phyloP scores from a whole-genome alignment of 768 basidiomycete genomes.

The Mycena belliarum region DNA sequence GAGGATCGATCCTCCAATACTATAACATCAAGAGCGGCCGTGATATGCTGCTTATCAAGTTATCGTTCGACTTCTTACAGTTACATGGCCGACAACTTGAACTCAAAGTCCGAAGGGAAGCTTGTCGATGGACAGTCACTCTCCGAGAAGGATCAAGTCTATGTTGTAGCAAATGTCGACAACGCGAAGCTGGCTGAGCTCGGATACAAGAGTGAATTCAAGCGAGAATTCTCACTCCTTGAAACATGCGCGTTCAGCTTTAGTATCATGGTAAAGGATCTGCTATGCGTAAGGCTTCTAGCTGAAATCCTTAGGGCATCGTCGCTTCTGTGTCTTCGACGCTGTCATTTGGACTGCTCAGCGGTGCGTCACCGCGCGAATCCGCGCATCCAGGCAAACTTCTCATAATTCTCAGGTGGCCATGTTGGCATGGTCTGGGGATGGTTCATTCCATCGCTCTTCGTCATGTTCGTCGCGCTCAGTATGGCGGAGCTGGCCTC shows the following conservation, averaged over 20 bases:
- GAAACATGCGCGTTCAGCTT: conserved; percentile 70
- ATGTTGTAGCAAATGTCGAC: conserved; percentile 47
- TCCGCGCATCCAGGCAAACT: no score
- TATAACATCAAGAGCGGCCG: no score
- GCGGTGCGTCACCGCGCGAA: no score
- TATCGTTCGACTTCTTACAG: no score
- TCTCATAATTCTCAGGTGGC: conserved; percentile 64
- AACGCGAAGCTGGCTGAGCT: conserved; percentile 61
- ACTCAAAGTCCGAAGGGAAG: conserved; percentile 6
- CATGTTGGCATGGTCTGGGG: conserved; percentile 80
- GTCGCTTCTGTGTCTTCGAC: conserved; percentile 70
- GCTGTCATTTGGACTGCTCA: conserved; percentile 60
- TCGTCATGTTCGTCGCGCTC: conserved; percentile 66
- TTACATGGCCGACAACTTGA: conserved; percentile 1
- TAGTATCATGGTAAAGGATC: conserved; percentile 47
- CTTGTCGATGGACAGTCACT: neutral
- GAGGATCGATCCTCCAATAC: neutral
- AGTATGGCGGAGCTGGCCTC: conserved; percentile 76
- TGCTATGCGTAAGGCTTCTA: conserved; percentile 46
- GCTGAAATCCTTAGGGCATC: conserved; percentile 56
- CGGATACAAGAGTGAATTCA: conserved; percentile 74
- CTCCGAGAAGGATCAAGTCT: conserved; percentile 18
- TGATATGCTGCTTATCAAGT: no score
- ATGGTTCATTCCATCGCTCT: conserved; percentile 71
- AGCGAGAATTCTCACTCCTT: conserved; percentile 68